A percentile compares a stretch with the other conserved stretches of the same genome.
phyloP scores from a whole-genome alignment of 1,139 yeast species.

The Groenewaldozyma auringiensis region DNA sequence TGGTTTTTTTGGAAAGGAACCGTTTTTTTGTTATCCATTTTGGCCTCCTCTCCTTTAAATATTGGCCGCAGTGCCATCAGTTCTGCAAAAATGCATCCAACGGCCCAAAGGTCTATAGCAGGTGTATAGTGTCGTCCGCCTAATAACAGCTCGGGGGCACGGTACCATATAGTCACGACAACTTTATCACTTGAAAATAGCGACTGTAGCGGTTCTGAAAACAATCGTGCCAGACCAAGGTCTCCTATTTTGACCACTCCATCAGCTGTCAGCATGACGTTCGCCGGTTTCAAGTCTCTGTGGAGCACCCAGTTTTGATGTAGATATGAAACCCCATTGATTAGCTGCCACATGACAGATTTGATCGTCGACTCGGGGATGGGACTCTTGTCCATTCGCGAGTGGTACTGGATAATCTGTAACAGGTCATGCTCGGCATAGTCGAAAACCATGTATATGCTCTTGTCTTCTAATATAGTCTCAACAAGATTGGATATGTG shows the following conservation, averaged over 20 bases:
- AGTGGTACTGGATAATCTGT: conserved; percentile 88
- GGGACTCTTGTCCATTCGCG: conserved; percentile 75
- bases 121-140: conserved; percentile 95
- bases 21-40: conserved; percentile 83
- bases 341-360: conserved; percentile 82
- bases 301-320: conserved; percentile 97
- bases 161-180: conserved; percentile 96
- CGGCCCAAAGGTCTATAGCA: conserved; percentile 94
- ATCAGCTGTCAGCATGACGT: conserved; percentile 84
- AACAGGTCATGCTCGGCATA: conserved; percentile 92
- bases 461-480: conserved; percentile 80
- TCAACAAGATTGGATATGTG: conserved; percentile 77
- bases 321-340: conserved; percentile 82
- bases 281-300: conserved; percentile 94
- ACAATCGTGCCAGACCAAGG: conserved; percentile 86
- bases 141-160: conserved; percentile 86
- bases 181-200: conserved; percentile 93
- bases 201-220: conserved; percentile 82
- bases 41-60: conserved; percentile 96
- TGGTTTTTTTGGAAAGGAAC: conserved; percentile 94
- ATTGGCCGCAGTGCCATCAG: conserved; percentile 81
- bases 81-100: conserved; percentile 94
- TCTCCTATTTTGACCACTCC: conserved; percentile 96
- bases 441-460: conserved; percentile 91
- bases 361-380: conserved; percentile 74